phyloP scores from a whole-genome alignment of 352 stramenopile genomes.

The Phytopythium litorale region DNA sequence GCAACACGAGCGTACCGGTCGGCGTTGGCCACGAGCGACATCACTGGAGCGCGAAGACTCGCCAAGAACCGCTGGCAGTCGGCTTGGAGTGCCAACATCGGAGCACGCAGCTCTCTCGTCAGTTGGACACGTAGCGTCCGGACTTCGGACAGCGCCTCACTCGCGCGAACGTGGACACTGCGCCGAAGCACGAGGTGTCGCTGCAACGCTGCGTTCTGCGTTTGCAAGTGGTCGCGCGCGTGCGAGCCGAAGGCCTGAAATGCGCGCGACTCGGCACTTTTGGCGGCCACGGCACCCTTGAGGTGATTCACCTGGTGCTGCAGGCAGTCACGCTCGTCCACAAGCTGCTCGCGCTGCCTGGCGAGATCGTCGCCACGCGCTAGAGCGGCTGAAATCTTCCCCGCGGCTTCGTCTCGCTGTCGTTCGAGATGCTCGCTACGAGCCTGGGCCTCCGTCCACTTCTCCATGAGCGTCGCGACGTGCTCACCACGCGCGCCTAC shows the following conservation, averaged over 20 bases:
- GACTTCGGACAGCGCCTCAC: conserved; percentile 37
- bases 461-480: conserved; percentile 67
- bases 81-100: conserved; percentile 45
- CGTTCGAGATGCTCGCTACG: conserved; percentile 54
- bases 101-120: conserved; percentile 30
- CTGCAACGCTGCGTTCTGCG: conserved; percentile 48
- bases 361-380: conserved; percentile 49
- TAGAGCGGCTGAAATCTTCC: conserved; percentile 30
- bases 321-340: conserved; percentile 58
- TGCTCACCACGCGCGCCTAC: conserved; percentile 54
- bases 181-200: conserved; percentile 50
- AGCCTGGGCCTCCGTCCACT: conserved; percentile 65
- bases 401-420: conserved; percentile 16
- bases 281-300: conserved; percentile 68
- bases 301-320: conserved; percentile 69
- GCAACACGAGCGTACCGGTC: conserved; percentile 42
- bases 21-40: conserved; percentile 44
- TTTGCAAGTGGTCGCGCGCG: conserved; percentile 56
- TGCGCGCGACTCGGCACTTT: conserved; percentile 61
- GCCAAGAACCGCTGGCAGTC: conserved; percentile 51
- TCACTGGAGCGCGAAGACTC: conserved; percentile 43
- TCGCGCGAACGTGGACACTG: conserved; percentile 39
- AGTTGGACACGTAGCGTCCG: conserved; percentile 35
- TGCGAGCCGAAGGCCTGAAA: conserved; percentile 69
- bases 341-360: conserved; percentile 29